These are phyloP conservation scores for Cicer cuneatum DNA, from an alignment of 306 rosid species.

Conservation along the genomic window DNA sequence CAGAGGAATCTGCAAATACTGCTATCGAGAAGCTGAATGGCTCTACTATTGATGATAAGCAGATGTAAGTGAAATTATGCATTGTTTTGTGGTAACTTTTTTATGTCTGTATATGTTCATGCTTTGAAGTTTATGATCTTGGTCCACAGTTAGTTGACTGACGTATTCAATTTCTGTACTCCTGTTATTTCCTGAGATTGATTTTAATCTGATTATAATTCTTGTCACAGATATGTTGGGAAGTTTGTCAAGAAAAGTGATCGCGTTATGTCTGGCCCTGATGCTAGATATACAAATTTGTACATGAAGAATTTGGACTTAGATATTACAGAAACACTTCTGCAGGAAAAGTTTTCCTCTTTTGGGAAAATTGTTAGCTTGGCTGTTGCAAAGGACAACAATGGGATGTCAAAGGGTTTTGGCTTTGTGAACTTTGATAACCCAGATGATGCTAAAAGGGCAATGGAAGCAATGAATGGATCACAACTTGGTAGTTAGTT, in stretches of 20 bases:
- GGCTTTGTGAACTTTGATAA: slow-evolving; percentile 79
- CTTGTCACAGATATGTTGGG: slow-evolving; percentile 70
- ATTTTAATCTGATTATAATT: slow-evolving; percentile 25
- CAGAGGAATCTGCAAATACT: slow-evolving; percentile 74
- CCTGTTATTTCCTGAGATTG: slow-evolving; percentile 24
- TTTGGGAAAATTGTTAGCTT: slow-evolving; percentile 80
- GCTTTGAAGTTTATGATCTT: slow-evolving; percentile 35
- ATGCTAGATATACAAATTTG: slow-evolving; percentile 74
- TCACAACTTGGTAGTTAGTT: slow-evolving; percentile 62
- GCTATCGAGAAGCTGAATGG: slow-evolving; percentile 84
- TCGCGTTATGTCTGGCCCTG: slow-evolving; percentile 61
- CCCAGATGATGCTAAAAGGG: slow-evolving; percentile 78
- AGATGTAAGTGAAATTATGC: slow-evolving; percentile 59
- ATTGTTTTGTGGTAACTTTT: slow-evolving; percentile 16
- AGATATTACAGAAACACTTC: slow-evolving; percentile 61
- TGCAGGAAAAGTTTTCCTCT: slow-evolving; percentile 64
- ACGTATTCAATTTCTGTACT: slow-evolving; percentile 17
- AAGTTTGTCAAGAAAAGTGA: slow-evolving; percentile 73
- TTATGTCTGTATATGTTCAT: slow-evolving; percentile 11
- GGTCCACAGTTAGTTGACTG: slow-evolving; percentile 5
- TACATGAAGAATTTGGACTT: slow-evolving; percentile 81
- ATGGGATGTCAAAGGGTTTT: slow-evolving; percentile 77
- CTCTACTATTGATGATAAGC: slow-evolving; percentile 59
- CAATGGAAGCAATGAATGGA: slow-evolving; percentile 78
- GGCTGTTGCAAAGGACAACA: slow-evolving; percentile 63